Base-by-base conservation (phyloP, 768 basidiomycete genomes). In the Suillus hirtellus region DNA sequence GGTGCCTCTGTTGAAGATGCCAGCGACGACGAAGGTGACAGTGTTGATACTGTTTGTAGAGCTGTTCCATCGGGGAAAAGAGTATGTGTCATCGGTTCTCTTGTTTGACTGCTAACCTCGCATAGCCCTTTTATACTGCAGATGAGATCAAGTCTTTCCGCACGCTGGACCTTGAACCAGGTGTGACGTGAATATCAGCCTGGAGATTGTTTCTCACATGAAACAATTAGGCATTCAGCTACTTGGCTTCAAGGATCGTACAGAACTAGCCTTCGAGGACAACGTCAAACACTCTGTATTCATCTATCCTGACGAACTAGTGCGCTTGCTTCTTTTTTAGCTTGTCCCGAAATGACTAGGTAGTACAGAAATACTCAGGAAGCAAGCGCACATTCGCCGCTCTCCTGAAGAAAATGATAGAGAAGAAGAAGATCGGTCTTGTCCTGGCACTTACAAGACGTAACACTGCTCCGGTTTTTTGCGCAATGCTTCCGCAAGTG, bases 351-450 rank as follows among this genome's bases (percentile, higher is more conserved):
- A 42, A 59, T 19, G 50, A 21, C 10, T 7, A 9, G 4, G 38
- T 19, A 27, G n/a, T 43, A 19, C 43, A 92, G 89, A 74, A 84
- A 35, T 96, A 90, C 76, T 86, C 92, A 10, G 97, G 97, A 9
- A 96, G 93, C 75, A 97, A 90, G 67, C 85, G 96, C 46, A 93
- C 96, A 0, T 98, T 98, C 75, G 87, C 84, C 15, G 93, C 97
- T 0, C 80, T 99, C 4, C 81, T 98, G 40, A 87, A 89, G 67
- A 87, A 92, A 3, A 90, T 95, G 85, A 63, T 89, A 35, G 85
- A 88, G 70, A 93, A 94, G 73, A 78, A 89, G 59, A 91, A 89
- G 72, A 86, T 98, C 60, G 97, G 86, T 0, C 73, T 97, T n/a
- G 93, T 84, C 1, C 80, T 92, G 15, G 82, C 84, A 17, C 71